Conservation (phyloP, 2,329 filamentous ascomycete genomes). For the Fusarium algeriense region DNA sequence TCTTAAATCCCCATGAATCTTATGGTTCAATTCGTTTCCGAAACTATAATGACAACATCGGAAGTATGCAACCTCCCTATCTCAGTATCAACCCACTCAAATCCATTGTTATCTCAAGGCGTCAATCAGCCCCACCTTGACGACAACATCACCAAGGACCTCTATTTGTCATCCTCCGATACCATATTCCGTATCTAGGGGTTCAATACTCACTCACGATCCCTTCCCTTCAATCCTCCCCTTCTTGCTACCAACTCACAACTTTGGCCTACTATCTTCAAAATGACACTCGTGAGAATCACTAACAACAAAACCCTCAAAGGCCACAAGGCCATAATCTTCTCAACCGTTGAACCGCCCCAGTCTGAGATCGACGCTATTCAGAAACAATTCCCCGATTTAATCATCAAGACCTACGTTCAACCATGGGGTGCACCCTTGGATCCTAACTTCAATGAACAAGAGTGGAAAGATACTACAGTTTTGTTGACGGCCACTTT, state of each 20-base stretch:
- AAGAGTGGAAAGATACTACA: slow-evolving; percentile 63
- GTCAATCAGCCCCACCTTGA: slow-evolving; percentile 46
- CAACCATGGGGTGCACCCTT: slow-evolving; percentile 48
- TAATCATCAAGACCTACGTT: slow-evolving; percentile 54
- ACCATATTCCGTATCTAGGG: too few relatives aligned
- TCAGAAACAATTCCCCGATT: slow-evolving; percentile 56
- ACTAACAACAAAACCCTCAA: slow-evolving; percentile 55
- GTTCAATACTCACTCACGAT: slow-evolving; percentile 12
- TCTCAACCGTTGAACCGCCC: slow-evolving; percentile 52
- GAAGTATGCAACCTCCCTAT: slow-evolving; percentile 14
- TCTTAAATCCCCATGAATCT: too few relatives aligned
- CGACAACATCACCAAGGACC: slow-evolving; percentile 18
- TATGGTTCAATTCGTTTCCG: neutral
- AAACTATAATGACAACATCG: slow-evolving; percentile 39
- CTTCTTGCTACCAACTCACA: fast-evolving
- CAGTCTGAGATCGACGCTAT: slow-evolving; percentile 53
- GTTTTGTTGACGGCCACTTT: slow-evolving; percentile 59
- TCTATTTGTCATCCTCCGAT: slow-evolving; percentile 40
- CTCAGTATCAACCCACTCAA: slow-evolving; percentile 1
- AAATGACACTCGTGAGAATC: slow-evolving; percentile 36
- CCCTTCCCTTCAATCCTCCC: neutral
- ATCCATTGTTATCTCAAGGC: slow-evolving; percentile 20
- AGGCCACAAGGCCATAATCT: slow-evolving; percentile 63
- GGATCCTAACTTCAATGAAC: slow-evolving; percentile 43
- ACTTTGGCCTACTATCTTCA: fast-evolving